Evolutionary conservation across 2,329 filamentous ascomycete genomes (phyloP), one percentile per base, ranked within the genome.

Genomic region (Aspergillus eucalypticola): DNA sequence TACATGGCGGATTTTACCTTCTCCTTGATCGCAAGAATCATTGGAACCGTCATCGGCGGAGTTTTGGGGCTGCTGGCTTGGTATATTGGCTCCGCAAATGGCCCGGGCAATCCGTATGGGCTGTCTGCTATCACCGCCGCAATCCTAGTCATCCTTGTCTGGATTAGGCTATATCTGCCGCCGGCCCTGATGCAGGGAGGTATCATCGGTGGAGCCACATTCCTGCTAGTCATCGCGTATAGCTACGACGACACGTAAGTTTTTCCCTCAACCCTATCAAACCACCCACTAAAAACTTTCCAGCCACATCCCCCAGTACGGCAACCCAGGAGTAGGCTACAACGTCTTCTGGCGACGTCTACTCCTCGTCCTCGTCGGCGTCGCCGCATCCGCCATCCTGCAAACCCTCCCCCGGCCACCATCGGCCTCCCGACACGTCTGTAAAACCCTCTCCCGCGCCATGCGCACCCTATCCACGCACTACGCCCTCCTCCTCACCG

Each of bases 1-100:
- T 84, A 83, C 64, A 77, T 83, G 73, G 78, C 80, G 0, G 82
- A 84, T 53, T 83, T 84, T 42, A 78, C 76, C 0, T 81, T 81
- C 53, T 80, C 79, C 0, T 62, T 83, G 10, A 50, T 82, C 0
- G 69, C 75, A 0, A 74, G 82, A 25, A 65, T 69, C 0, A 56
- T 76, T 1, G 82, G 79, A 6, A 83, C 82, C 0, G 61, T 84
- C 0, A 59, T 81, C 10, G 82, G 82, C 0, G 82, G 82, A 15
- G 65, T 80, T 0, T 50, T 82, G 6, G 82, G 79, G 0, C 71
- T 84, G 65, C 68, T 79, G 0, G 76, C 76, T 2, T 84, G 82
- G 82, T 84, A 84, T 42, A 79, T 82, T 17, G 82, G 81, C 0
- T 79, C 82, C 2, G 82, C 81, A 0, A 66, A 68, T 29, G 82